phyloP scores from a whole-genome alignment of 2,329 filamentous ascomycete species.

The Exophiala viscosa region DNA sequence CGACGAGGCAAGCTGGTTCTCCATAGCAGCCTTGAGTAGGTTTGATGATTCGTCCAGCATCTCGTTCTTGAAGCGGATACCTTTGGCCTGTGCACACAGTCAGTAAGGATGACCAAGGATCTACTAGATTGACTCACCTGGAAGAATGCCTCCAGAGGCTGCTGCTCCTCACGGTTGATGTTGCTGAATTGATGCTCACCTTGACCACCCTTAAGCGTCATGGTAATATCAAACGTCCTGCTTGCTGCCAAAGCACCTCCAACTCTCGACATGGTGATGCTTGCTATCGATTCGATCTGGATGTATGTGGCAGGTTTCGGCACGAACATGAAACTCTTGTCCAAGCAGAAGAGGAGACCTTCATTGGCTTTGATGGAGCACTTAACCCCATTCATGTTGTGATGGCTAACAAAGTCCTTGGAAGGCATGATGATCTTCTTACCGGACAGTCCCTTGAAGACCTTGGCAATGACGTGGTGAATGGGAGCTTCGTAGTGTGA shows the following conservation, averaged over 20 bases:
- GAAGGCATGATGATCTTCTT: slow-evolving; percentile 94
- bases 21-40: slow-evolving; percentile 73
- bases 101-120: neutral
- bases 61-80: slow-evolving; percentile 94
- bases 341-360: slow-evolving; percentile 92
- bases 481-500: slow-evolving; percentile 90
- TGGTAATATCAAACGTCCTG: slow-evolving; percentile 94
- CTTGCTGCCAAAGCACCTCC: slow-evolving; percentile 89
- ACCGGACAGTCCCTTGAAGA: slow-evolving; percentile 89
- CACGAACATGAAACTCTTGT: slow-evolving; percentile 98
- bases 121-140: slow-evolving; percentile 44
- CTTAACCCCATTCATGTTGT: slow-evolving; percentile 92
- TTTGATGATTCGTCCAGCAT: slow-evolving; percentile 79
- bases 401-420: slow-evolving; percentile 86
- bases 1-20: slow-evolving; percentile 69
- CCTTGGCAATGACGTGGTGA: slow-evolving; percentile 88
- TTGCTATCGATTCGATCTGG: slow-evolving; percentile 85
- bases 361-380: slow-evolving; percentile 99
- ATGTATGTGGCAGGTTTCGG: slow-evolving; percentile 98
- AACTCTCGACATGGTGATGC: slow-evolving; percentile 92
- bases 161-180: slow-evolving; percentile 97
- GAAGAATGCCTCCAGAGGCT: slow-evolving; percentile 95
- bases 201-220: slow-evolving; percentile 80
- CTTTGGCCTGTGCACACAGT: slow-evolving; percentile 59
- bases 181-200: slow-evolving; percentile 97